Percentiles rank a stretch among this genome's conserved stretches.
Conservation (phyloP, 2,329 filamentous ascomycete species). For the Ilyonectria mors-panacis region DNA sequence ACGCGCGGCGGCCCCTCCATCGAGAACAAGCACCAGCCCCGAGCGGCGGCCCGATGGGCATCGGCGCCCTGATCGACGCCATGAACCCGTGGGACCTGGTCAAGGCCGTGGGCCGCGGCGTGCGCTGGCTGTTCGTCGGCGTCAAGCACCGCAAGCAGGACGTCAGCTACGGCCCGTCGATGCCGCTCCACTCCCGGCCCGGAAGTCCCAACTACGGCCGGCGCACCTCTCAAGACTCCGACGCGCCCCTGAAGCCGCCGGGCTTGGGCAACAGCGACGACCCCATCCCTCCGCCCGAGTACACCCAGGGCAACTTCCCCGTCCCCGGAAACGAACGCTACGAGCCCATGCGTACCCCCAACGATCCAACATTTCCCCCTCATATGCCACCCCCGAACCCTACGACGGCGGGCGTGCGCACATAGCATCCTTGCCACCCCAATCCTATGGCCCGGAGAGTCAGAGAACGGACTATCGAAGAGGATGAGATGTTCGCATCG, state of each 20-base stretch:
- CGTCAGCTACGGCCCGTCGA: slow-evolving; percentile 58
- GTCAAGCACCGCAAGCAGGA: slow-evolving; percentile 72
- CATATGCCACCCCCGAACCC: neutral
- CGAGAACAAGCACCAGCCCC: slow-evolving; percentile 66
- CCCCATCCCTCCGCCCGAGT: neutral
- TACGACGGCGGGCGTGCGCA: neutral
- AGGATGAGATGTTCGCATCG: neutral
- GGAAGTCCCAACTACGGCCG: slow-evolving; percentile 44
- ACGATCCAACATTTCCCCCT: neutral
- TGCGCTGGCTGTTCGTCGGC: slow-evolving; percentile 86
- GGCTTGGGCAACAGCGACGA: slow-evolving; percentile 5
- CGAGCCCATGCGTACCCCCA: slow-evolving; percentile 8
- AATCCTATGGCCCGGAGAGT: neutral
- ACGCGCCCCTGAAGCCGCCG: slow-evolving; percentile 20
- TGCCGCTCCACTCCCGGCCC: slow-evolving; percentile 48
- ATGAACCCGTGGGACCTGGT: slow-evolving; percentile 87
- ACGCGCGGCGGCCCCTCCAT: slow-evolving; percentile 57
- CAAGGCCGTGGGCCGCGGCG: slow-evolving; percentile 83
- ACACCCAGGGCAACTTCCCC: neutral
- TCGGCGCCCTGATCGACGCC: slow-evolving; percentile 77
- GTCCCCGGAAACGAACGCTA: slow-evolving; percentile 13
- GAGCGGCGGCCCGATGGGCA: slow-evolving; percentile 74
- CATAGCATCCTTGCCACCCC: neutral
- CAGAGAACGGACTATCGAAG: neutral
- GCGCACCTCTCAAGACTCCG: slow-evolving; percentile 9